These are phyloP conservation scores for Juglanconis oblonga DNA, from an alignment of 2,329 filamentous ascomycete species.

Conservation along the genomic window DNA sequence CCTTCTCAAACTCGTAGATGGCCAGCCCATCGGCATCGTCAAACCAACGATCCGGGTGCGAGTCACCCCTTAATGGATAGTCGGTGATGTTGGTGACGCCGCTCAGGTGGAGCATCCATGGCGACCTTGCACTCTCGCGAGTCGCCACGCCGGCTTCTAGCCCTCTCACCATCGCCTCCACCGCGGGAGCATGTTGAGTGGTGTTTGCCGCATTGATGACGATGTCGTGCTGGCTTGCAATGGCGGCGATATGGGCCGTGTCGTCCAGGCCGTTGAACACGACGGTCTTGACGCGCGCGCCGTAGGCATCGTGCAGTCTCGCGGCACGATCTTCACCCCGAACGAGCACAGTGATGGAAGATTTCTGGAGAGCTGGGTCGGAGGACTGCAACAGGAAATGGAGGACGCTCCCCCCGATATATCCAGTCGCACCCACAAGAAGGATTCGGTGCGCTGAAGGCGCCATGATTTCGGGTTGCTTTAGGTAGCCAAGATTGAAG, in stretches of 20 bases:
- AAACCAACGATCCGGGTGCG: slow-evolving; percentile 32
- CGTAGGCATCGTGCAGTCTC: background rate
- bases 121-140: background rate
- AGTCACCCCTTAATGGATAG: slow-evolving; percentile 32
- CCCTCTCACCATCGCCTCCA: slow-evolving; percentile 39
- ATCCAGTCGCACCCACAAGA: slow-evolving; percentile 27
- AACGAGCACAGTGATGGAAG: slow-evolving; percentile 24
- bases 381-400: slow-evolving; percentile 22
- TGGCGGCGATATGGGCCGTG: slow-evolving; percentile 18
- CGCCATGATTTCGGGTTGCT: too few species aligned
- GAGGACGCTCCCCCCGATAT: slow-evolving; percentile 28
- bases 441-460: slow-evolving; percentile 18
- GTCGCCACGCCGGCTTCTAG: slow-evolving; percentile 26
- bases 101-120: slow-evolving; percentile 29
- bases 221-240: slow-evolving; percentile 29
- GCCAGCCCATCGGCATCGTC: slow-evolving; percentile 38
- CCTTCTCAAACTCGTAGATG: slow-evolving; percentile 39
- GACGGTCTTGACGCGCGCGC: slow-evolving; percentile 22
- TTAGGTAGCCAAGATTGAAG: too few species aligned
- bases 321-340: slow-evolving; percentile 15
- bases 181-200: slow-evolving; percentile 29
- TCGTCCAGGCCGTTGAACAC: slow-evolving; percentile 26
- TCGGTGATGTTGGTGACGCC: slow-evolving; percentile 44
- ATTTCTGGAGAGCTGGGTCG: slow-evolving; percentile 18
- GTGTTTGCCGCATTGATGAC: slow-evolving; percentile 41